Base-by-base conservation (phyloP, 345 rosid species). In the Zanthoxylum bungeanum region DNA sequence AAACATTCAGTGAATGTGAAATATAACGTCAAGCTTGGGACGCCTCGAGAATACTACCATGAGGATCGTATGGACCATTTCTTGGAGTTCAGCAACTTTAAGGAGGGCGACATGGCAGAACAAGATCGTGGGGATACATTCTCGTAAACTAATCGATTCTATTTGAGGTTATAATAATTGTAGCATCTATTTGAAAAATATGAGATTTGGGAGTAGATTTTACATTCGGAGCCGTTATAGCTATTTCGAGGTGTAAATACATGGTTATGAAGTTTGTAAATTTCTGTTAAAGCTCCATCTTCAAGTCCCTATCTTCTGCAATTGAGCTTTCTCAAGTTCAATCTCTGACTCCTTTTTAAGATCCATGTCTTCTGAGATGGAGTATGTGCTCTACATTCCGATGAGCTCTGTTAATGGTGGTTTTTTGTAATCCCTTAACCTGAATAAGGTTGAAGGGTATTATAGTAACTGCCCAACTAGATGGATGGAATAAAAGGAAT, bases 21-120 rank as follows among this genome's bases (percentile, higher is more conserved):
- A 73, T 93, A 87, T 24, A 92, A 87, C 22, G 89, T 91, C 69
- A 96, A 88, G 79, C 95, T 96, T 3, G 99, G 99, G 51, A 76
- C 87, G 0, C 96, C 99, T 0, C 74, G 91, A 47, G 99, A 93
- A 82, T 96, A 76, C 82, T 96, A 89, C 73, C 88, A 93, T 5
- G 95, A 91, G 83, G 99, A 93, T 49, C 99, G 93, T 77, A 77
- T n/a, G 97, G 50, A 95, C 98, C 99, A 93, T 79, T 96, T 75
- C 87, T 76, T 96, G 60, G 98, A 93, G 88, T 96, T 93, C 85
- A 93, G 98, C 89, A 93, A 89, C 79, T 77, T 93, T 80, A 97
- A 96, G 69, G 96, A 91, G 75, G 92, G 85, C 4, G 96, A 91
- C 6, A 79, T 71, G 1, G 91, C 80, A 0, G 97, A 89, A 67